Evolutionary conservation across 192 early-diverging fungal genomes (phyloP).

Genomic region (Dispira simplex): DNA sequence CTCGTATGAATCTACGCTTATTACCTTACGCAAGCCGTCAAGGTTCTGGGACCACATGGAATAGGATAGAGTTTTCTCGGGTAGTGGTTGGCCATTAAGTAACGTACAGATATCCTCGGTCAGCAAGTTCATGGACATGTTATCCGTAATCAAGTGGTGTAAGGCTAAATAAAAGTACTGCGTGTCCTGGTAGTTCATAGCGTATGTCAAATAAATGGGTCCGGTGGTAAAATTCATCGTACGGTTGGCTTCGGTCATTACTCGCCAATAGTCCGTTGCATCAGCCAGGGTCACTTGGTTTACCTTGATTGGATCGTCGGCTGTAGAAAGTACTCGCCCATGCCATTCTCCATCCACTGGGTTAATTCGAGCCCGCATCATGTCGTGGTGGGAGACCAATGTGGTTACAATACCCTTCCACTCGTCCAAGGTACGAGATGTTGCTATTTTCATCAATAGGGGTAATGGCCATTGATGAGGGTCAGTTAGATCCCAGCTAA

Average conservation of each 20-base stretch:
- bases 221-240: neutral
- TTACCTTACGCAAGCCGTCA: neutral
- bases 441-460: neutral
- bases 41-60: conserved; percentile 9
- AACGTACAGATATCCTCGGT: conserved; percentile 14
- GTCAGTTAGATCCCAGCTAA: neutral
- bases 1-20: neutral
- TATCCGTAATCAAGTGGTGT: conserved; percentile 20
- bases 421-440: neutral
- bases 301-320: too few relatives aligned
- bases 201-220: neutral
- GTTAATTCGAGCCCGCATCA: neutral
- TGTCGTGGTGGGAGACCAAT: neutral
- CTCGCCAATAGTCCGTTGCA: neutral
- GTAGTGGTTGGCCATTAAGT: neutral
- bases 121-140: conserved; percentile 15
- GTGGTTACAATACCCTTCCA: neutral
- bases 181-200: conserved; percentile 7
- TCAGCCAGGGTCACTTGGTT: too few relatives aligned
- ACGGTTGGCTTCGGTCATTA: neutral
- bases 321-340: neutral
- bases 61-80: conserved; percentile 13
- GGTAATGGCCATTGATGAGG: neutral
- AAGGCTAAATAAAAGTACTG: conserved; percentile 14
- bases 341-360: neutral